Conservation (phyloP, 345 rosid species). For the Lepidium africanum region DNA sequence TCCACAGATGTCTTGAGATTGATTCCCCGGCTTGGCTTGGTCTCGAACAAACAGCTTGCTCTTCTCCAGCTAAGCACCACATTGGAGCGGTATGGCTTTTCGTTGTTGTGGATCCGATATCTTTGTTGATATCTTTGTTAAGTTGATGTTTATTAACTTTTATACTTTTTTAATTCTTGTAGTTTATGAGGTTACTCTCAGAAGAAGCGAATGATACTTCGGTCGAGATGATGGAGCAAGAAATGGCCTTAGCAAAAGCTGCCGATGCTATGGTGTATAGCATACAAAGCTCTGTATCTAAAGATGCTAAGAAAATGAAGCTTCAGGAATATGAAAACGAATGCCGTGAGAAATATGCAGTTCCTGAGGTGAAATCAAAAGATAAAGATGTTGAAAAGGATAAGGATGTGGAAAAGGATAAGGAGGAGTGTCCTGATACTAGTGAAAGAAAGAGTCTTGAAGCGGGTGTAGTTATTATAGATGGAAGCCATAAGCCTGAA, state of each 20-base stretch:
- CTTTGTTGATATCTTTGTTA: background rate
- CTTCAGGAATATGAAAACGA: constrained; percentile 62
- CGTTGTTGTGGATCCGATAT: background rate
- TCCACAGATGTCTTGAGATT: constrained; percentile 59
- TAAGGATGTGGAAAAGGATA: constrained; percentile 20
- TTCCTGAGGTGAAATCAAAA: constrained; percentile 38
- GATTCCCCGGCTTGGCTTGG: constrained; percentile 76
- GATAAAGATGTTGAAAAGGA: constrained; percentile 21
- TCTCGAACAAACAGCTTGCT: constrained; percentile 77
- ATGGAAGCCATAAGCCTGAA: constrained; percentile 18
- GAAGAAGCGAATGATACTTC: constrained; percentile 55
- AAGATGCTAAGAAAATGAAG: constrained; percentile 59
- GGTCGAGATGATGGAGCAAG: constrained; percentile 42
- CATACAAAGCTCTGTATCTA: constrained; percentile 49
- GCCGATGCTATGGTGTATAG: constrained; percentile 50
- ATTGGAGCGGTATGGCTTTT: constrained; percentile 68
- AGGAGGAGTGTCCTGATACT: background rate
- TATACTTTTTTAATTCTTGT: background rate
- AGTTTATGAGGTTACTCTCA: constrained; percentile 78
- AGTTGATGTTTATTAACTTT: background rate
- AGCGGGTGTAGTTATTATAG: constrained; percentile 11
- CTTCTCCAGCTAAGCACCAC: constrained; percentile 69
- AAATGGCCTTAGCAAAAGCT: constrained; percentile 67
- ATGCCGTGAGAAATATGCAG: constrained; percentile 59
- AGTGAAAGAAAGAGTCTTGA: constrained; percentile 15